These are phyloP conservation scores for Boletus reticulatus DNA, from an alignment of 768 basidiomycete species.

Conservation along the genomic window DNA sequence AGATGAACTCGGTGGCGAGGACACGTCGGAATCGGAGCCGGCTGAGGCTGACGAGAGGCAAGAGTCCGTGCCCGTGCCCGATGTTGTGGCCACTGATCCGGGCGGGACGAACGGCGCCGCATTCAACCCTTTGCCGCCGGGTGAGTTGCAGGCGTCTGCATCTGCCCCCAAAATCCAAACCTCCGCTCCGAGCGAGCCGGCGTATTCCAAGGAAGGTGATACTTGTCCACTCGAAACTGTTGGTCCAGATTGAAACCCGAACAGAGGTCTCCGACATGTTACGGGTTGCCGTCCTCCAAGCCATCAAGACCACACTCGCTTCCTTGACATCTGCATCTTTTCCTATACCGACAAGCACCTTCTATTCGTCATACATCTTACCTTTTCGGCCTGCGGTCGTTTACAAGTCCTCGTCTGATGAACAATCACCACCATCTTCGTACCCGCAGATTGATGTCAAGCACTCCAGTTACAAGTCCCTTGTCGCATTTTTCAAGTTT, in stretches of 20 bases:
- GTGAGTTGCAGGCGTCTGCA: slow-evolving; percentile 4
- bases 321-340: slow-evolving; percentile 53
- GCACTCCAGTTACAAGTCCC: slow-evolving; percentile 75
- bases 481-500: slow-evolving; percentile 76
- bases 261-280: slow-evolving; percentile 43
- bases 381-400: slow-evolving; percentile 73
- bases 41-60: slow-evolving; percentile 1
- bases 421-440: slow-evolving; percentile 8
- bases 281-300: slow-evolving; percentile 62
- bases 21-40: slow-evolving; percentile 11
- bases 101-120: slow-evolving; percentile 25
- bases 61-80: slow-evolving; percentile 9
- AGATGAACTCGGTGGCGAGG: slow-evolving; percentile 3
- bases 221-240: not conserved
- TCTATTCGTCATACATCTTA: slow-evolving; percentile 76
- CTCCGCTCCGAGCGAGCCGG: slow-evolving; percentile 11
- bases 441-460: slow-evolving; percentile 66
- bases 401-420: slow-evolving; percentile 13
- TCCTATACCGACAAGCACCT: slow-evolving; percentile 71
- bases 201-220: slow-evolving; percentile 30
- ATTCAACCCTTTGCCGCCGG: slow-evolving; percentile 5
- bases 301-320: slow-evolving; percentile 50
- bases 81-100: slow-evolving; percentile 7
- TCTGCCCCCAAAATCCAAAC: not conserved
- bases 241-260: not conserved